Percentiles rank a stretch among this genome's conserved stretches.
phyloP scores from a whole-genome alignment of 768 basidiomycete species.

The Phylloporus arenicola region DNA sequence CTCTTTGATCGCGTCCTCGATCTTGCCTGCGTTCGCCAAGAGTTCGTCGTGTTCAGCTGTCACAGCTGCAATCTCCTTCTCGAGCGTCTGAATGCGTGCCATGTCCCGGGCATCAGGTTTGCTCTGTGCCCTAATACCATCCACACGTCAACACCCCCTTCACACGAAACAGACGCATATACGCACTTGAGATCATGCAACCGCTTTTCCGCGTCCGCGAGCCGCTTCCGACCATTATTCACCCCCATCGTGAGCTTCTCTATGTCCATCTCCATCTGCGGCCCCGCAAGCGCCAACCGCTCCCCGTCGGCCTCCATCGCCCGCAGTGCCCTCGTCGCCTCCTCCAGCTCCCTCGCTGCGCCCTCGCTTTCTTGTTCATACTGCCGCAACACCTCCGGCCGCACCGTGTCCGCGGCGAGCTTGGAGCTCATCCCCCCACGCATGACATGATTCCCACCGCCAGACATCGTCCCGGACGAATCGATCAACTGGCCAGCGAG shows the following conservation, averaged over 20 bases:
- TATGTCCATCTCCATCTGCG: constrained; percentile 72
- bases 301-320: constrained; percentile 62
- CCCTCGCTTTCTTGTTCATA: constrained; percentile 72
- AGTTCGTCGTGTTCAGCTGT: constrained; percentile 52
- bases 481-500: constrained; percentile 92
- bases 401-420: constrained; percentile 69
- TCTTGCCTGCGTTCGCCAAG: constrained; percentile 61
- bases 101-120: constrained; percentile 81
- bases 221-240: constrained; percentile 50
- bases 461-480: constrained; percentile 92
- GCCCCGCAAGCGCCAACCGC: constrained; percentile 50
- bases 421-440: constrained; percentile 95
- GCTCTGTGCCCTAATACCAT: constrained; percentile 55
- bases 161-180: neutral
- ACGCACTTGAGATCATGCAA: constrained; percentile 76
- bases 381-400: constrained; percentile 66
- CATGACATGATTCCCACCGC: constrained; percentile 74
- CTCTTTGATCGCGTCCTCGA: constrained; percentile 75
- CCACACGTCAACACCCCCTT: neutral
- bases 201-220: constrained; percentile 71
- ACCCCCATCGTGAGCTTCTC: constrained; percentile 85
- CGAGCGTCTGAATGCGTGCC: constrained; percentile 70
- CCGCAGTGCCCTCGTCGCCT: constrained; percentile 45
- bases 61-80: constrained; percentile 56
- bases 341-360: constrained; percentile 53